Percentiles rank a stretch among this genome's conserved stretches.
These are phyloP conservation scores for Lepidium didymum DNA, from an alignment of 345 rosid species.

Conservation along the genomic window DNA sequence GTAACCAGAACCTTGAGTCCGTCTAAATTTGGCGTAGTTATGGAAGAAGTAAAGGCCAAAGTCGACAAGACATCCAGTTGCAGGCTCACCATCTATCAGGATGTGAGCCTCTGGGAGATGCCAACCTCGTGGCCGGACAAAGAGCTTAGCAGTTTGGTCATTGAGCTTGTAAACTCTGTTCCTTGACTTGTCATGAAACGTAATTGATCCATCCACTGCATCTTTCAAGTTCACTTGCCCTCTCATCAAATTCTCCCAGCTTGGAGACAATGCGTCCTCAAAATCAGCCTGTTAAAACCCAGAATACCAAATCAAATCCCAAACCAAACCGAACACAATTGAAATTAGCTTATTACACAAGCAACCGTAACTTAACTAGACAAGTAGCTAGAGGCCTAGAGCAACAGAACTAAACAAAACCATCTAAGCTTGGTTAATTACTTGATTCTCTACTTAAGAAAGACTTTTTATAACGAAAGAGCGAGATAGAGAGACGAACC, in stretches of 20 bases:
- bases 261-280: conserved; percentile 88
- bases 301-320: not conserved
- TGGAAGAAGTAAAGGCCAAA: conserved; percentile 90
- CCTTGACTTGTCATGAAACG: conserved; percentile 67
- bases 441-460: not conserved
- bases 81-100: conserved; percentile 79
- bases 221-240: conserved; percentile 92
- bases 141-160: conserved; percentile 68
- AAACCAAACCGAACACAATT: not conserved
- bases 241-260: conserved; percentile 89
- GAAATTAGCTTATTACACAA: not conserved
- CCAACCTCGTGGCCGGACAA: conserved; percentile 93
- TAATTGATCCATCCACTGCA: conserved; percentile 78
- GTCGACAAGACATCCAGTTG: conserved; percentile 82
- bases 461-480: not conserved
- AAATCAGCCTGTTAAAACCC: conserved; percentile 62
- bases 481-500: conserved; percentile 29
- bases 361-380: not conserved
- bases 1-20: conserved; percentile 64
- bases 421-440: not conserved
- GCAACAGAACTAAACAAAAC: not conserved
- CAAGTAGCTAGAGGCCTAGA: not conserved
- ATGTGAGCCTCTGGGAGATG: conserved; percentile 86
- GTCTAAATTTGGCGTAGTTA: conserved; percentile 57
- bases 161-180: conserved; percentile 82